Evolutionary conservation across 805 yeast species (phyloP).

Genomic region (Spathaspora sp.): DNA sequence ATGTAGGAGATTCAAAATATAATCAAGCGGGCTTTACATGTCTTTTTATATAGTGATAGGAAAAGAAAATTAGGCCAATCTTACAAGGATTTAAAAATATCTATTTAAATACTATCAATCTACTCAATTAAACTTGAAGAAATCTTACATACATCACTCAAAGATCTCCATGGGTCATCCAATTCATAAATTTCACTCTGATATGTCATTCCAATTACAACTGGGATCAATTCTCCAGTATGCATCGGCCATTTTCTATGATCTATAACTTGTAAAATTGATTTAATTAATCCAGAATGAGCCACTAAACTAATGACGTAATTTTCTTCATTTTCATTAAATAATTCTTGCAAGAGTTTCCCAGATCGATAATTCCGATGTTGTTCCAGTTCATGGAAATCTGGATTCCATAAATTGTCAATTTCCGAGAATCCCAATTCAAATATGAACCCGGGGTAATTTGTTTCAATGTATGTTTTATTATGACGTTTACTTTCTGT

Average conservation of each 20-base stretch:
- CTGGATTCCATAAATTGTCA: conserved; percentile 22
- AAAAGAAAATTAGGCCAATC: too few species aligned
- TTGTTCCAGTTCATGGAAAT: conserved; percentile 20
- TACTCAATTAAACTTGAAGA: background rate
- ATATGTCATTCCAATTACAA: conserved; percentile 18
- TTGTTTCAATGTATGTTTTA: conserved; percentile 14
- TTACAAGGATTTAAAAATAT: too few species aligned
- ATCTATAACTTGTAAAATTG: conserved; percentile 20
- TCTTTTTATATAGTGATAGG: too few species aligned
- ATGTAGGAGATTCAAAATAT: too few species aligned
- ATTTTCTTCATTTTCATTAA: conserved; percentile 15
- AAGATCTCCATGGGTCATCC: conserved; percentile 9
- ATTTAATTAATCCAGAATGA: conserved; percentile 26
- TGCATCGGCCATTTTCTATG: conserved; percentile 20
- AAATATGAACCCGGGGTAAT: conserved; percentile 19
- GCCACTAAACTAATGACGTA: conserved; percentile 23
- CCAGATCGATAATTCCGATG: conserved; percentile 25
- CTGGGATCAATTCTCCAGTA: conserved; percentile 29
- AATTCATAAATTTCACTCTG: conserved; percentile 6
- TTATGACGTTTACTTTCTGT: conserved; percentile 26
- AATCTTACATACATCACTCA: conserved; percentile 10
- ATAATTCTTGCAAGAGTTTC: conserved; percentile 23
- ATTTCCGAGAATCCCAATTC: conserved; percentile 21
- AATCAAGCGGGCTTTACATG: too few species aligned
- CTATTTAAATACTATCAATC: background rate